Evolutionary conservation across 2,329 filamentous ascomycete genomes (phyloP).

Genomic region (Cercospora berteroae): DNA sequence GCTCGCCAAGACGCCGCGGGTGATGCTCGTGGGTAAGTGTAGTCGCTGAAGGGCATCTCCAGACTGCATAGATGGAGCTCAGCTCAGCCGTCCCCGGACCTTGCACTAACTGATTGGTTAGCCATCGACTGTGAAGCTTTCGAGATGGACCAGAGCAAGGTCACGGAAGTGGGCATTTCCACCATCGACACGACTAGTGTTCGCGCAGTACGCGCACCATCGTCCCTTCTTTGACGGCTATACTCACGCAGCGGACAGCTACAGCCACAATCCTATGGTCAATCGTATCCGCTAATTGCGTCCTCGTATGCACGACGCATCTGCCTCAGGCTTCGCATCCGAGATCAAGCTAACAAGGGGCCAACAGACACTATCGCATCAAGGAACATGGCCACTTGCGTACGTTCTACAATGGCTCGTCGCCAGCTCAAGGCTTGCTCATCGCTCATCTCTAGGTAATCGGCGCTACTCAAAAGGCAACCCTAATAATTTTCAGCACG

Average conservation of each 20-base stretch:
- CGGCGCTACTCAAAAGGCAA: slow-evolving; percentile 66
- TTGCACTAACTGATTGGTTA: slow-evolving; percentile 65
- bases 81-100: too few relatives aligned
- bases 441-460: slow-evolving; percentile 50
- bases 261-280: not conserved
- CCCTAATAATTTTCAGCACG: slow-evolving; percentile 73
- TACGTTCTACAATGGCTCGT: not conserved
- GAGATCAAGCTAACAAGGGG: not conserved
- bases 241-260: not conserved
- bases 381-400: slow-evolving; percentile 63
- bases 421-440: not conserved
- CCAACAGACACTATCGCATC: slow-evolving; percentile 66
- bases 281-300: slow-evolving; percentile 13
- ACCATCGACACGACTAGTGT: slow-evolving; percentile 66
- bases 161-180: slow-evolving; percentile 85
- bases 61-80: too few relatives aligned
- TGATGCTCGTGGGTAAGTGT: not conserved
- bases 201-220: slow-evolving; percentile 8
- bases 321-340: not conserved
- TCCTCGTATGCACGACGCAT: slow-evolving; percentile 8
- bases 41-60: not conserved
- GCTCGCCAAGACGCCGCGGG: not conserved
- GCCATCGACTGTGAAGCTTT: slow-evolving; percentile 80
- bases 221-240: not conserved
- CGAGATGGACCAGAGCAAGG: slow-evolving; percentile 62